Base-by-base conservation (phyloP, 1,284 basidiomycete species). In the Fomes fomentarius region DNA sequence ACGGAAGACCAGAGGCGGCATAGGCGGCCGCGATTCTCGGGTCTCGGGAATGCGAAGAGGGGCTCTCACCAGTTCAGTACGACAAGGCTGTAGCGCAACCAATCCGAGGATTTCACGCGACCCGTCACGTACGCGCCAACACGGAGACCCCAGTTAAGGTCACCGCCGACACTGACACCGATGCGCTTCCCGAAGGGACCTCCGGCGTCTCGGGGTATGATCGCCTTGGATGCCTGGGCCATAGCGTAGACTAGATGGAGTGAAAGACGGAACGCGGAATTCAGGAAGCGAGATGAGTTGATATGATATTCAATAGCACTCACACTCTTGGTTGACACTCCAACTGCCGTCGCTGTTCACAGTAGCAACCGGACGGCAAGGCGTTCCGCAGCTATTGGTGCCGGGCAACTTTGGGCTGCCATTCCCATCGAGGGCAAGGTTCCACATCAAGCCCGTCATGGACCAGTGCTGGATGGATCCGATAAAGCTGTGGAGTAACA, bases 221-320 rank as follows among this genome's bases (percentile, higher is more conserved):
- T 79, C 0, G 86, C 89, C 64, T 88, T 88, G 19, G 85, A 86
- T 0, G 83, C 83, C 53, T 91, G 88, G 1, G 85, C 87, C 81
- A 90, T 86, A 0, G 83, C 70, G 56, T 88, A 91, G 70, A 86
- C 89, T 87, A 57, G 12, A 19, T 6, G 14, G 41, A 25, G 28
- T 12, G 7, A 22, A 7, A 53, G 19, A 28, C 21, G 14, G n/a
- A n/a, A n/a, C n/a, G n/a, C n/a, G n/a, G n/a, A n/a, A n/a, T n/a
- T n/a, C 25, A 44, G 34, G 44, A 37, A 40, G 50, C 19, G 42
- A 49, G 28, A 30, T n/a, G n/a, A n/a, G n/a, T n/a, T n/a, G n/a
- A n/a, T n/a, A n/a, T n/a, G n/a, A n/a, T n/a, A n/a, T n/a, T n/a
- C n/a, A n/a, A n/a, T n/a, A n/a, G 10, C 25, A 67, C 82, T 47